phyloP scores from a whole-genome alignment of 2,329 filamentous ascomycete genomes.

The Xylariales sp. region DNA sequence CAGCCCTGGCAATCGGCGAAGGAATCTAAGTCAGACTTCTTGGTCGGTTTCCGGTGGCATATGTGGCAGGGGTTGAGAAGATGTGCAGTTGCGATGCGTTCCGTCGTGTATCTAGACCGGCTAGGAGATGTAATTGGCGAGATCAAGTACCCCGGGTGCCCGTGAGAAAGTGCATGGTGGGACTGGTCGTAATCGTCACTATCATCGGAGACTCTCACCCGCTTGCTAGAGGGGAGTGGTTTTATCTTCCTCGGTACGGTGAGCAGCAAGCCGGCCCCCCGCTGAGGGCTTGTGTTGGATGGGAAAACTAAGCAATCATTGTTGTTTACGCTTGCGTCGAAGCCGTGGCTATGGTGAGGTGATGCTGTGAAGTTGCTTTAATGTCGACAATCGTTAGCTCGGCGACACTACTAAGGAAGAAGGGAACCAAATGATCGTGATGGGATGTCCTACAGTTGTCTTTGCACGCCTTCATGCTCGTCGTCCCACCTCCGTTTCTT shows the following conservation, averaged over 20 bases:
- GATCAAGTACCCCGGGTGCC: conserved; percentile 17
- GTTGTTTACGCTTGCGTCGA: conserved; percentile 17
- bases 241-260: conserved; percentile 20
- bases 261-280: conserved; percentile 6
- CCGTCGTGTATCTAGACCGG: no score
- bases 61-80: conserved; percentile 62
- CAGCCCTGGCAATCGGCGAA: conserved; percentile 63
- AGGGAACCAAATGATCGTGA: no score
- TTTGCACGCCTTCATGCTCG: conserved; percentile 17
- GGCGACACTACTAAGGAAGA: no score
- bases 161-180: conserved; percentile 4
- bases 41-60: conserved; percentile 61
- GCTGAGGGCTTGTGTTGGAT: conserved; percentile 2
- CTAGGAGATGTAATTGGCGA: no score
- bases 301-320: conserved; percentile 18
- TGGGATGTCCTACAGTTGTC: conserved; percentile 19
- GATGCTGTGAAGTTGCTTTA: conserved; percentile 8
- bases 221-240: conserved; percentile 22
- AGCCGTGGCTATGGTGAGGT: conserved; percentile 14
- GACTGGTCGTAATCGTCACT: conserved; percentile 8
- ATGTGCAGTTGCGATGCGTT: no score
- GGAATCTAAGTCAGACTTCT: conserved; percentile 61
- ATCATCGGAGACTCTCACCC: conserved; percentile 16
- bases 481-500: conserved; percentile 35
- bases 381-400: no score